Conservation (phyloP, 1,139 yeast species). For the Geotrichum restrictum region DNA sequence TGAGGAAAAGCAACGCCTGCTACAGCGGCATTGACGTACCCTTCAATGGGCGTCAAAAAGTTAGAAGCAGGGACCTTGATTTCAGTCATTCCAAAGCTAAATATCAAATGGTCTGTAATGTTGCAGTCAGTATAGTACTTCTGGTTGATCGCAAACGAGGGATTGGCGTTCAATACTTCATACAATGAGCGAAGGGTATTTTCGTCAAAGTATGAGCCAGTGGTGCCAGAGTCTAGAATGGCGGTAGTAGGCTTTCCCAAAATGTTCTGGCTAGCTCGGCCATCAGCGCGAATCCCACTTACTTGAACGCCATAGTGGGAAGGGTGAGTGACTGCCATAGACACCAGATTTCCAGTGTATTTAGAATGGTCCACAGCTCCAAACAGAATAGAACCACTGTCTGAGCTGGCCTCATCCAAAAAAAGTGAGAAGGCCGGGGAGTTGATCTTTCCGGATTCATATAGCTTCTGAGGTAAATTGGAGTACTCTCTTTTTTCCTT, state of each 20-base stretch:
- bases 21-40: constrained; percentile 34
- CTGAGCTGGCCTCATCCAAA: constrained; percentile 30
- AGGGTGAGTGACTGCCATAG: constrained; percentile 38
- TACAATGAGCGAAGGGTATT: constrained; percentile 38
- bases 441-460: constrained; percentile 41
- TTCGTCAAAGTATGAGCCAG: constrained; percentile 53
- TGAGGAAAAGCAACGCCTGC: constrained; percentile 37
- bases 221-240: constrained; percentile 65
- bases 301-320: constrained; percentile 50
- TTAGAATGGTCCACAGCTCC: constrained; percentile 54
- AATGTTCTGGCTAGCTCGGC: constrained; percentile 38
- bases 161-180: constrained; percentile 38
- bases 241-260: constrained; percentile 41
- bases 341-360: constrained; percentile 40
- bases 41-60: constrained; percentile 41
- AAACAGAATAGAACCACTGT: constrained; percentile 44
- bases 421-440: constrained; percentile 44
- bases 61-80: constrained; percentile 48
- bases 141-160: constrained; percentile 38
- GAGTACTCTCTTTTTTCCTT: constrained; percentile 31
- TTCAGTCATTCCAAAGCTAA: constrained; percentile 46
- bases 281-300: constrained; percentile 39
- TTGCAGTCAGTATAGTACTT: constrained; percentile 41
- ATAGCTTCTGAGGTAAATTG: constrained; percentile 44
- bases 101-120: constrained; percentile 37